Base-by-base conservation (phyloP, 805 yeast genomes). In the Wickerhamiella siamensis region DNA sequence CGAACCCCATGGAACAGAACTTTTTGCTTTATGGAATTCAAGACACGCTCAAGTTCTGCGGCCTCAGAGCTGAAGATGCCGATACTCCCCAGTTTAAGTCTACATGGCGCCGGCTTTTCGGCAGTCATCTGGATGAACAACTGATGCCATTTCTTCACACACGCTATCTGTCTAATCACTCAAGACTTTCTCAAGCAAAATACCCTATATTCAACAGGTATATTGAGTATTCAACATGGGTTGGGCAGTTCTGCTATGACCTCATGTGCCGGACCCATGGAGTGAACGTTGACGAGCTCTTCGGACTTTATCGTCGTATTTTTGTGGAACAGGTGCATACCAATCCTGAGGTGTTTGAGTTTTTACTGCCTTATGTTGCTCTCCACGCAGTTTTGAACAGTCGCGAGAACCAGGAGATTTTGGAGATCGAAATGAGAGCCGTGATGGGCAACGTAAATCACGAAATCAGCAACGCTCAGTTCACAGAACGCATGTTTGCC, bases 21-120 rank as follows among this genome's bases (percentile, higher is more conserved):
- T 82, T 79, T 54, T 68, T 86, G 29, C 95, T 95, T 0, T 80
- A 74, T 58, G 80, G 88, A 0, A 83, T 91, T 73, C 99, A 91
- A 57, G 91, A 84, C 47, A 77, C 79, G 38, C 61, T 91, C 40
- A 75, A 75, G 48, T 69, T 75, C 14, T 67, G 84, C 54, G 29
- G 12, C 6, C 29, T 24, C 76, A 33, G 32, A 2, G 45, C 43
- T 3, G 47, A 44, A 16, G 36, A 43, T 2, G 36, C 36, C n/a
- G 24, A 12, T 3, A 39, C 36, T 14, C 43, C 47, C 2, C 31
- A 17, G 10, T 15, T 36, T n/a, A n/a, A 18, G 5, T 5, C 4
- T 10, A 10, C 29, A 15, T 76, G 2, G 82, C 94, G 93, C 61
- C 66, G 14, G 65, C 64, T 42, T 74, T 84, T 43, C 72, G 74